Base-by-base conservation (phyloP, 441 rosid genomes). In the Isatis lusitanica region DNA sequence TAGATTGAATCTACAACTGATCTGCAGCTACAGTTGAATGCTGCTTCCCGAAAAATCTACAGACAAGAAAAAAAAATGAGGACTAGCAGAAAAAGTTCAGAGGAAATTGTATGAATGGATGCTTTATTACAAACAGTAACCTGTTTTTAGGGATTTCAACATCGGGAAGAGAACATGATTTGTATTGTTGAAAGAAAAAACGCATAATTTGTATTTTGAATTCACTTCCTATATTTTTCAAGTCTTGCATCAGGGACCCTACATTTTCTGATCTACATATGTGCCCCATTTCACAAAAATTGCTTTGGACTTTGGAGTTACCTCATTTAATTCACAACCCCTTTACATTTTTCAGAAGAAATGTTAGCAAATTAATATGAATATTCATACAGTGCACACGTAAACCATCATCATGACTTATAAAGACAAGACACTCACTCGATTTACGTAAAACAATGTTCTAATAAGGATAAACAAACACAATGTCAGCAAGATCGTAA, bases 121-220 rank as follows among this genome's bases (percentile, higher is more conserved):
- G 42, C 16, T 44, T 50, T 35, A 30, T 36, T 53, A 56, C 57
- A 64, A 15, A 31, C 15, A 36, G 12, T n/a, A 62, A 42, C 44
- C 47, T 24, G 59, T 7, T 30, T 47, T 30, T 73, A 65, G 77
- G 77, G 77, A 38, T 65, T 65, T 46, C 21, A 5, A 57, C 50
- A 64, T 56, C 15, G 12, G 44, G 44, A 3, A 65, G 50, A 65
- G 59, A 36, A 9, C 26, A 60, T n/a, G 2, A 24, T 33, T 70
- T 70, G 9, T 42, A 13, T 18, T 47, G 6, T 26, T 24, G n/a
- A 11, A 10, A 52, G 11, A 26, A 13, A 52, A 9, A 21, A 10
- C 2, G 9, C 1, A 43, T 44, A 44, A 10, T 4, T 21, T 50
- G 13, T 50, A 50, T 50, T 50, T 28, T n/a, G 9, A 28, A 30